phyloP scores from a whole-genome alignment of 2,329 filamentous ascomycete species.

The Calonectria crousiana region DNA sequence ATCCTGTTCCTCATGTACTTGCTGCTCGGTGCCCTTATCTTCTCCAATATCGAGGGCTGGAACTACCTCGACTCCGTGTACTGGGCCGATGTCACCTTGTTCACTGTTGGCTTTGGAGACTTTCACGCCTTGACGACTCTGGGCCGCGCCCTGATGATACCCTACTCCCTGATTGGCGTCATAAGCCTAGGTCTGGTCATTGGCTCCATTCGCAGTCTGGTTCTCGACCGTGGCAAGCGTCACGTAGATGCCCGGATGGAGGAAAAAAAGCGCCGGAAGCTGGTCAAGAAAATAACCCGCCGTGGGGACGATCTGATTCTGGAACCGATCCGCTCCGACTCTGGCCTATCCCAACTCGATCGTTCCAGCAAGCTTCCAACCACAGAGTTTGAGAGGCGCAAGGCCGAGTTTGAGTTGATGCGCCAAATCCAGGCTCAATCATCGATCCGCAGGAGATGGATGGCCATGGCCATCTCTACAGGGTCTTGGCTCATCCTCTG shows the following conservation, averaged over 20 bases:
- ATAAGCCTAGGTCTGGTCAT: conserved; percentile 89
- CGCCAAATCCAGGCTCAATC: conserved; percentile 79
- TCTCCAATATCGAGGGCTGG: conserved; percentile 79
- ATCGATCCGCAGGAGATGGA: conserved; percentile 77
- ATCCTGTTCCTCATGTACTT: conserved; percentile 88
- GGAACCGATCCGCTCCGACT: conserved; percentile 56
- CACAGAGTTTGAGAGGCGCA: conserved; percentile 70
- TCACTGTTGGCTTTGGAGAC: conserved; percentile 75
- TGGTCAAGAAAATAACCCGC: conserved; percentile 59
- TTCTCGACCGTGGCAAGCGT: conserved; percentile 68
- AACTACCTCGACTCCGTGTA: conserved; percentile 82
- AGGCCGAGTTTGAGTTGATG: conserved; percentile 84
- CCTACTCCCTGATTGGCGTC: conserved; percentile 85
- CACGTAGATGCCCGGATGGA: conserved; percentile 69
- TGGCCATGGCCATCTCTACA: conserved; percentile 76
- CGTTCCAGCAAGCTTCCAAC: conserved; percentile 30
- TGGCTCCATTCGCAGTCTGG: conserved; percentile 78
- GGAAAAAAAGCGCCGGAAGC: conserved; percentile 67
- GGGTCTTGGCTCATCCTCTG: conserved; percentile 80
- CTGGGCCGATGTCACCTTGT: conserved; percentile 80
- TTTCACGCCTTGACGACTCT: conserved; percentile 61
- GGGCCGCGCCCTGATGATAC: conserved; percentile 80
- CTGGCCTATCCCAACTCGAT: conserved; percentile 12
- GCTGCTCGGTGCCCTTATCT: conserved; percentile 80
- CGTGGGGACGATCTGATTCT: conserved; percentile 62